Evolutionary conservation across 257 asterid species (phyloP).

Genomic region (Dorcoceras hygrometricum): DNA sequence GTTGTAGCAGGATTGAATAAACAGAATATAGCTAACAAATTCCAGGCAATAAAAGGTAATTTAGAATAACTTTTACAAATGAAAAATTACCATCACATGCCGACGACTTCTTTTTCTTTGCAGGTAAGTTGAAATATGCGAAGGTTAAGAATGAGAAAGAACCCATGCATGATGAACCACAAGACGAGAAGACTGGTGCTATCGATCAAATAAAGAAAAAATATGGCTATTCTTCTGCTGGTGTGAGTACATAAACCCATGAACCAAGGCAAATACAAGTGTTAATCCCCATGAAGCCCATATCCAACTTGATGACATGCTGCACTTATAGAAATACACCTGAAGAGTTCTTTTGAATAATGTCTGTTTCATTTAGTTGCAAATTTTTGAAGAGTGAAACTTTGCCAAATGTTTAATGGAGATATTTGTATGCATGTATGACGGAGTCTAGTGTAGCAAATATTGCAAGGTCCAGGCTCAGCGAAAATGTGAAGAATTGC

Average conservation of each 20-base stretch:
- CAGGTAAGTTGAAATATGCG: constrained; percentile 61
- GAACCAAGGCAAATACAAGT: neutral
- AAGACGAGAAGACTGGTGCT: constrained; percentile 55
- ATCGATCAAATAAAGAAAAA: constrained; percentile 86
- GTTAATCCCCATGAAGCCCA: neutral
- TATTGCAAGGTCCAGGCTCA: constrained; percentile 57
- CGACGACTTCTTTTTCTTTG: neutral
- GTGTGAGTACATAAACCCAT: constrained; percentile 40
- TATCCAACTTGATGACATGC: neutral
- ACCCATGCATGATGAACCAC: constrained; percentile 40
- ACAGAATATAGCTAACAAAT: constrained; percentile 62
- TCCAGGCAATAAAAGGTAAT: constrained; percentile 77
- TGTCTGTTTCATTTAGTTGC: neutral
- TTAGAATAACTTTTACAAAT: neutral
- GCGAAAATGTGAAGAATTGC: constrained; percentile 78
- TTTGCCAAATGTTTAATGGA: constrained; percentile 2
- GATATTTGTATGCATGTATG: constrained; percentile 14
- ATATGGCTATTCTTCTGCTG: constrained; percentile 69
- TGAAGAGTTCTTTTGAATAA: neutral
- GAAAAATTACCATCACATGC: neutral
- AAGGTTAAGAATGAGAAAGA: constrained; percentile 63
- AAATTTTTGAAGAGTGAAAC: neutral
- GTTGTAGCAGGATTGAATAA: constrained; percentile 63
- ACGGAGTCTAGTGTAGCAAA: constrained; percentile 73
- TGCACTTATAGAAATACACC: neutral